Evolutionary conservation across 2,329 filamentous ascomycete genomes (phyloP).

Genomic region (Didymella keratinophila): DNA sequence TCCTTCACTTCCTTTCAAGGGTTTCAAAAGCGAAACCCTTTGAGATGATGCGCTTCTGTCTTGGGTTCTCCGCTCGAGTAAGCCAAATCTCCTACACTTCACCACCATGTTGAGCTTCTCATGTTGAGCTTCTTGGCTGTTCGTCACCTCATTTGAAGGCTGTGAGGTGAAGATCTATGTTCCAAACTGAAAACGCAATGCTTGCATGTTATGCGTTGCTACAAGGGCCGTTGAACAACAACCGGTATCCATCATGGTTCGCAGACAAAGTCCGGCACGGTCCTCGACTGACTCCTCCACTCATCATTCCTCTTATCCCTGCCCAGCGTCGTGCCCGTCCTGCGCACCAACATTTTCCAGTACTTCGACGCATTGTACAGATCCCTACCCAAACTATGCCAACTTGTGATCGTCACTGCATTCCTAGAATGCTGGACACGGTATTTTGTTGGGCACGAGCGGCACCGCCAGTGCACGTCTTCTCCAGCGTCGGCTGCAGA

Average conservation of each 20-base stretch:
- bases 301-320: constrained; percentile 5
- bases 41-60: too few species aligned
- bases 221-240: too few species aligned
- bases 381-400: constrained; percentile 5
- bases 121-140: too few species aligned
- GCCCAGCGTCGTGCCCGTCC: constrained; percentile 2
- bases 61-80: too few species aligned
- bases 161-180: too few species aligned
- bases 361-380: background rate
- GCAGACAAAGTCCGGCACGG: background rate
- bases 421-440: background rate
- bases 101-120: too few species aligned
- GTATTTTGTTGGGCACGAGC: constrained; percentile 5
- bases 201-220: too few species aligned
- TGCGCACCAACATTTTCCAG: constrained; percentile 3
- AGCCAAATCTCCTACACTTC: too few species aligned
- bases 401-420: background rate
- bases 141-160: too few species aligned
- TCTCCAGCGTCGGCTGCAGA: background rate
- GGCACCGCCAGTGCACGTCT: background rate
- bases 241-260: background rate
- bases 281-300: constrained; percentile 5
- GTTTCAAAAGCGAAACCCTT: too few species aligned
- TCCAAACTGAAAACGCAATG: too few species aligned
- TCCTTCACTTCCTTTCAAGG: too few species aligned